Percentiles rank a stretch among this genome's conserved stretches.
phyloP scores from a whole-genome alignment of 2,329 filamentous ascomycete species.

The Fonsecaea pugnacius region DNA sequence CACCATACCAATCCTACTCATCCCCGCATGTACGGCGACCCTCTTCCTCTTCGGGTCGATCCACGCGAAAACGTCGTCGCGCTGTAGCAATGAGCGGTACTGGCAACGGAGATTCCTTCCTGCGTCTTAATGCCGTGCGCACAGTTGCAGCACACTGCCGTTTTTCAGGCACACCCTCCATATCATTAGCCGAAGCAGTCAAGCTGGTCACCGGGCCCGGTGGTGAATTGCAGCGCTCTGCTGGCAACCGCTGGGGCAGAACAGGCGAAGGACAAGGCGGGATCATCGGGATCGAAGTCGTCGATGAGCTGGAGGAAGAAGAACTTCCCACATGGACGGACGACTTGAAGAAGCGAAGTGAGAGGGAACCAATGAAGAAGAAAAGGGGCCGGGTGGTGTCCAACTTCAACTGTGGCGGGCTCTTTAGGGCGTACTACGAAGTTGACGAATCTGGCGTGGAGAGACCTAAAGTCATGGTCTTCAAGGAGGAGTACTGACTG shows the following conservation, averaged over 20 bases:
- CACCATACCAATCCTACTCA: neutral
- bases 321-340: neutral
- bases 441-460: slow-evolving; percentile 42
- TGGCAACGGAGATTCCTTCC: slow-evolving; percentile 86
- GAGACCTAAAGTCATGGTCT: slow-evolving; percentile 50
- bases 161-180: slow-evolving; percentile 54
- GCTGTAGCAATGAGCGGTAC: slow-evolving; percentile 66
- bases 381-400: slow-evolving; percentile 63
- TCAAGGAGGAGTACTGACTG: slow-evolving; percentile 45
- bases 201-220: slow-evolving; percentile 68
- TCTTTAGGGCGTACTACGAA: slow-evolving; percentile 77
- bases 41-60: neutral
- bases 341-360: neutral
- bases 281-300: slow-evolving; percentile 71
- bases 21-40: neutral
- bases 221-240: slow-evolving; percentile 75
- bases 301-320: slow-evolving; percentile 48
- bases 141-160: slow-evolving; percentile 74
- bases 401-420: slow-evolving; percentile 84
- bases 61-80: slow-evolving; percentile 18
- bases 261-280: slow-evolving; percentile 83
- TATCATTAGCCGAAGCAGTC: slow-evolving; percentile 63
- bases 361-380: slow-evolving; percentile 18
- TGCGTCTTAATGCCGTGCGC: slow-evolving; percentile 71
- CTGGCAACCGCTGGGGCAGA: slow-evolving; percentile 71